These are phyloP conservation scores for Cyclocybe cylindracea DNA, from an alignment of 768 basidiomycete genomes.

Conservation along the genomic window DNA sequence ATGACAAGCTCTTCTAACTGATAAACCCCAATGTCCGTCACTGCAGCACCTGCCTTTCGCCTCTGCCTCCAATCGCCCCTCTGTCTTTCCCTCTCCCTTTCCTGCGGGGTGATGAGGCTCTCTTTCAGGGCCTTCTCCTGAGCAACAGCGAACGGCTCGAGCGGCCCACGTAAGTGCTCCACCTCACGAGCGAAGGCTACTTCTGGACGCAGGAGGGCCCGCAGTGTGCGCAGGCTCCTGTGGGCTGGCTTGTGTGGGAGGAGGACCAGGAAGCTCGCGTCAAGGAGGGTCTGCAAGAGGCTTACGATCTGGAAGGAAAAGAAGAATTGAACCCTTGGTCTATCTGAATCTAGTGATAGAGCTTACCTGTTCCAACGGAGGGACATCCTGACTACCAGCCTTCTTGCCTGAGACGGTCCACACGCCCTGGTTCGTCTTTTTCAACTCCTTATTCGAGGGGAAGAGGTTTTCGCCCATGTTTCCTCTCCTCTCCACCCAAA, in stretches of 20 bases:
- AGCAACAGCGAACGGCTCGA: constrained; percentile 63
- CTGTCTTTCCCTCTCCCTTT: constrained; percentile 30
- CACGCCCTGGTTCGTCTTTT: constrained; percentile 43
- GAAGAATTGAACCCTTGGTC: neutral
- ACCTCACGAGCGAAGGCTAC: constrained; percentile 48
- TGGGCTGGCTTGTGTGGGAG: constrained; percentile 67
- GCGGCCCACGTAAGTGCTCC: constrained; percentile 57
- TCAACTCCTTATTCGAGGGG: constrained; percentile 37
- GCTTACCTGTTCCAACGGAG: constrained; percentile 44
- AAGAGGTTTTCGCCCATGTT: constrained; percentile 36
- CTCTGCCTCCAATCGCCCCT: constrained; percentile 53
- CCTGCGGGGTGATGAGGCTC: constrained; percentile 29
- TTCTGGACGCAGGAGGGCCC: constrained; percentile 56
- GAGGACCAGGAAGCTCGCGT: constrained; percentile 69
- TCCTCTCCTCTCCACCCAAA: constrained; percentile 46
- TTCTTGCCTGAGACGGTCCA: constrained; percentile 30
- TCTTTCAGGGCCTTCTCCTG: constrained; percentile 52
- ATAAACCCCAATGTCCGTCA: constrained; percentile 62
- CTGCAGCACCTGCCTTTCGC: constrained; percentile 47
- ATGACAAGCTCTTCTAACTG: constrained; percentile 71
- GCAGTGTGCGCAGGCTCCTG: constrained; percentile 47
- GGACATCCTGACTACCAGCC: constrained; percentile 30
- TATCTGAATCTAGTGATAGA: neutral
- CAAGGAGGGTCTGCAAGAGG: constrained; percentile 68
- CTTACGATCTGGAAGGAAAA: constrained; percentile 44